These are phyloP conservation scores for Aspergillus persii DNA, from an alignment of 2,329 filamentous ascomycete genomes.

Conservation along the genomic window DNA sequence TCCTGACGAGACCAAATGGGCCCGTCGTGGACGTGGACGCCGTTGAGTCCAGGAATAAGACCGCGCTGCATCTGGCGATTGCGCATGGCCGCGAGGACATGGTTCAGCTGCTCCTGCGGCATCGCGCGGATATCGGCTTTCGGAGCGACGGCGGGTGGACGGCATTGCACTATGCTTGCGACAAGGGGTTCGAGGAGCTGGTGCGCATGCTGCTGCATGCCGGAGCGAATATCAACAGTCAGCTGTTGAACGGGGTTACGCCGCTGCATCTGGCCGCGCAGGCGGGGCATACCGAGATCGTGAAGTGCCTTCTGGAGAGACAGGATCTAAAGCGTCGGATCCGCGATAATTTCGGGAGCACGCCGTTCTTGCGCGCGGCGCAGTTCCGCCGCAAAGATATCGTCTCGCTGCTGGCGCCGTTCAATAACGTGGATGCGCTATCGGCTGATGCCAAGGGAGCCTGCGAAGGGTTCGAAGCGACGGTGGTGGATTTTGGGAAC, in stretches of 20 bases:
- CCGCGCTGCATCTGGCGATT: conserved; percentile 51
- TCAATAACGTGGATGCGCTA: conserved; percentile 36
- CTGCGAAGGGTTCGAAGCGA: conserved; percentile 51
- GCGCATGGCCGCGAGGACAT: conserved; percentile 42
- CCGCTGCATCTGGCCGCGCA: conserved; percentile 42
- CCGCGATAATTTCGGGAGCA: conserved; percentile 41
- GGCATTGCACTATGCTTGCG: conserved; percentile 54
- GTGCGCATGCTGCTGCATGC: conserved; percentile 44
- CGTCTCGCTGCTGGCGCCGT: conserved; percentile 35
- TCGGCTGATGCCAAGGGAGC: conserved; percentile 44
- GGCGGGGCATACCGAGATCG: conserved; percentile 37
- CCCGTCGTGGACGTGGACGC: conserved; percentile 42
- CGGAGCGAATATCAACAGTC: conserved; percentile 38
- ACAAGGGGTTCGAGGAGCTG: conserved; percentile 47
- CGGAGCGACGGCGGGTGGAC: conserved; percentile 53
- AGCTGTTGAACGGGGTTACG: conserved; percentile 39
- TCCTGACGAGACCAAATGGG: conserved; percentile 40
- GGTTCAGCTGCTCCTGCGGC: conserved; percentile 42
- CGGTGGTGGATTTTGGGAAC: conserved; percentile 54
- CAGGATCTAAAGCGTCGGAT: conserved; percentile 31
- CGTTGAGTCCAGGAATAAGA: conserved; percentile 43
- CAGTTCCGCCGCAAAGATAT: conserved; percentile 40
- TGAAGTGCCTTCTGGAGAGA: conserved; percentile 34
- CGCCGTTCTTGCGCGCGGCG: conserved; percentile 40
- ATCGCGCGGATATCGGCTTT: conserved; percentile 48